These are phyloP conservation scores for Pythium sukuiense DNA, from an alignment of 352 stramenopile species.

Conservation along the genomic window DNA sequence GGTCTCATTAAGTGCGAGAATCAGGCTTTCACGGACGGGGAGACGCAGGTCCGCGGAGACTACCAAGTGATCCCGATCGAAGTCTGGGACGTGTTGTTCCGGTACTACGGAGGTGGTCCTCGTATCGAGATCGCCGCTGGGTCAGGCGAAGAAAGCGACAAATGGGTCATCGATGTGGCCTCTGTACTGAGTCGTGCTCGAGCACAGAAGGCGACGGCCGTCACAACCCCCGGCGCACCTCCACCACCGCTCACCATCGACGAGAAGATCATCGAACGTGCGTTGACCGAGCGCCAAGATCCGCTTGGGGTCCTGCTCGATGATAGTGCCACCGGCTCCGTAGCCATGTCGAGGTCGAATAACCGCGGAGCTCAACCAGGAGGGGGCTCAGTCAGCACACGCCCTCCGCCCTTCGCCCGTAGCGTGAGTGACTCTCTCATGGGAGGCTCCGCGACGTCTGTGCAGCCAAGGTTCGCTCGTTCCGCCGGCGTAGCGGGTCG, in stretches of 20 bases:
- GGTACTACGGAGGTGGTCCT: slow-evolving; percentile 66
- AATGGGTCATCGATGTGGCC: slow-evolving; percentile 27
- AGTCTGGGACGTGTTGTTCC: slow-evolving; percentile 70
- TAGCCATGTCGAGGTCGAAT: background rate
- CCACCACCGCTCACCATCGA: slow-evolving; percentile 18
- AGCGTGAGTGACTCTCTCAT: slow-evolving; percentile 26
- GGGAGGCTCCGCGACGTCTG: background rate
- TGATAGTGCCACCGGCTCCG: background rate
- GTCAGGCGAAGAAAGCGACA: slow-evolving; percentile 20
- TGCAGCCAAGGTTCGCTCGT: background rate
- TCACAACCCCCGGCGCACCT: slow-evolving; percentile 27
- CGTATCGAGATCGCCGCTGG: slow-evolving; percentile 48
- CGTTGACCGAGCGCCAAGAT: slow-evolving; percentile 50
- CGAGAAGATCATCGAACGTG: slow-evolving; percentile 42
- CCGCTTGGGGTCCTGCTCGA: slow-evolving; percentile 22
- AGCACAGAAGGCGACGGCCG: slow-evolving; percentile 25
- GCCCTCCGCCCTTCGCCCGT: slow-evolving; percentile 8
- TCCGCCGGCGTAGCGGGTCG: background rate
- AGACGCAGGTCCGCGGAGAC: slow-evolving; percentile 33
- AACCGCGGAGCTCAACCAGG: background rate
- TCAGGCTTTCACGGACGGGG: background rate
- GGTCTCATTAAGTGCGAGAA: slow-evolving; percentile 36
- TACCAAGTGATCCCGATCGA: slow-evolving; percentile 67
- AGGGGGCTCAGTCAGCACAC: background rate
- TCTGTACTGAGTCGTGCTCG: slow-evolving; percentile 19